Base-by-base conservation (phyloP, 305 asterid species). In the Caryopteris hybrid region DNA sequence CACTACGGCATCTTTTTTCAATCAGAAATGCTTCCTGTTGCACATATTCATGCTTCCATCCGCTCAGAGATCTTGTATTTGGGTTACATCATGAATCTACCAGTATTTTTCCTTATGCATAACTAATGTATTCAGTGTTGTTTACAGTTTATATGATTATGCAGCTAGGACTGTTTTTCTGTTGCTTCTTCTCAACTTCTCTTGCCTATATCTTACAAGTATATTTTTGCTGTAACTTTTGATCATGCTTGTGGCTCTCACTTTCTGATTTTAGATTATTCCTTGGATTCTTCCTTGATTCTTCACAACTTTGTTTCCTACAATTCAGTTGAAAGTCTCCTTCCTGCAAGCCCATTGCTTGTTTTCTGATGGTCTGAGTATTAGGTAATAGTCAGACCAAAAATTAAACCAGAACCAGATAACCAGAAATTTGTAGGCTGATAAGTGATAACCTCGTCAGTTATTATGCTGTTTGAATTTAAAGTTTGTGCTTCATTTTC, bases 41-140 rank as follows among this genome's bases (percentile, higher is more conserved):
- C 69, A 63, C 43, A 58, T 76, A 48, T 8, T 43, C 47, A 45
- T 46, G 61, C 53, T 46, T 65, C 48, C 34, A 39, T 57, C 36
- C 14, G 61, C 17, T 66, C 13, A 5, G n/a, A 16, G 31, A 50
- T 64, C 56, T 27, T 31, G 23, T 55, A 43, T 12, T 16, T 50
- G 21, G 54, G 58, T 36, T 46, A 36, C 13, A n/a, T 5, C 66
- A 53, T 41, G 53, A 16, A 52, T 31, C 43, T 41, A 41, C 59
- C 31, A 50, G 6, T 45, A 21, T 12, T 54, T 25, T 23, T 52
- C 29, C 21, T 6, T 8, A 22, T 9, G n/a, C 42, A 25, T 8
- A 53, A 21, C 4, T 14, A 7, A 43, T 17, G 36, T 55, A 22
- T 68, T 67, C 42, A 14, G 55, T 55, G 11, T 42, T 55, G 23